Conservation (phyloP, 345 rosid species). For the Boechera retrofracta region DNA sequence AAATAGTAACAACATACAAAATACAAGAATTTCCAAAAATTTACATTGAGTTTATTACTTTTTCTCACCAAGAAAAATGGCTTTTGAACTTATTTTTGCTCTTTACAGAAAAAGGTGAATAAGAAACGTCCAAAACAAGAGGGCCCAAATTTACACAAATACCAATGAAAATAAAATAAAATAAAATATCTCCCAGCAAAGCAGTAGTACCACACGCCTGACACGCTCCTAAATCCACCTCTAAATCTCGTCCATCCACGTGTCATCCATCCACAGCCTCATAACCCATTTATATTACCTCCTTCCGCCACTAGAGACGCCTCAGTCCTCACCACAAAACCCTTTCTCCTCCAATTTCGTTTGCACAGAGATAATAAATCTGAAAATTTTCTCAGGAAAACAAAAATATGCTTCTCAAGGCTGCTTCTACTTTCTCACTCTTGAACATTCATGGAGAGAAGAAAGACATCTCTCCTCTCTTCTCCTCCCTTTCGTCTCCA, state of each 20-base stretch:
- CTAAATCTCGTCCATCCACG: slow-evolving; percentile 54
- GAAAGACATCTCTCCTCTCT: slow-evolving; percentile 35
- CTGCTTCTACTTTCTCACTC: slow-evolving; percentile 51
- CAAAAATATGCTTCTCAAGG: slow-evolving; percentile 57
- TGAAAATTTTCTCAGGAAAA: background rate
- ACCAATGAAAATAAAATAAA: background rate
- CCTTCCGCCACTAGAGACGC: slow-evolving; percentile 7
- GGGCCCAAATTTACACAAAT: background rate
- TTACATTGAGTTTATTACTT: background rate
- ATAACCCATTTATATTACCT: slow-evolving; percentile 31
- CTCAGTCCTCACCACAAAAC: slow-evolving; percentile 3
- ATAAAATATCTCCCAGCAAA: slow-evolving; percentile 35
- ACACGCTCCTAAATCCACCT: slow-evolving; percentile 56
- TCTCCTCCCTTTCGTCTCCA: slow-evolving; percentile 34
- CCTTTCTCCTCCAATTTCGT: slow-evolving; percentile 14
- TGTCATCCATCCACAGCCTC: slow-evolving; percentile 47
- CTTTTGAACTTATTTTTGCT: background rate
- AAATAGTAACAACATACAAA: too few species aligned
- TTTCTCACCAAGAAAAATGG: background rate
- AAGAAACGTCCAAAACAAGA: background rate
- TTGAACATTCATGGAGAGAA: slow-evolving; percentile 41
- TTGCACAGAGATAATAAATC: background rate
- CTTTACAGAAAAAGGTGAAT: background rate
- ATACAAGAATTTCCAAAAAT: too few species aligned
- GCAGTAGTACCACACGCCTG: slow-evolving; percentile 32